Percentiles rank a stretch among this genome's conserved stretches.
Conservation (phyloP, 2,329 filamentous ascomycete species). For the Canariomyces notabilis region DNA sequence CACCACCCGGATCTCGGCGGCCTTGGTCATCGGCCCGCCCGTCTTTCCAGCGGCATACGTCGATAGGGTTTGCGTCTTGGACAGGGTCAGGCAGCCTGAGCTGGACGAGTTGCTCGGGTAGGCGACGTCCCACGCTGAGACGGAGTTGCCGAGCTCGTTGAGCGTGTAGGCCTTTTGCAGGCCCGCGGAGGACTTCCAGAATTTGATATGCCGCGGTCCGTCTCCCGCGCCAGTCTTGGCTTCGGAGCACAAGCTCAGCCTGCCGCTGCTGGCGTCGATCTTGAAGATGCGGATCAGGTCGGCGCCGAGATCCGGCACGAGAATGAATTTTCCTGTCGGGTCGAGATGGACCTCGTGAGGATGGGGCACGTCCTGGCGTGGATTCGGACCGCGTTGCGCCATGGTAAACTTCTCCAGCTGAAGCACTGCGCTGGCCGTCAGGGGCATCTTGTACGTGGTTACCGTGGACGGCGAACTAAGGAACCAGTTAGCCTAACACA, state of each 20-base stretch:
- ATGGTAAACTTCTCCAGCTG: constrained; percentile 38
- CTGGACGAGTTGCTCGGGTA: constrained; percentile 34
- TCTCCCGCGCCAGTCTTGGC: constrained; percentile 41
- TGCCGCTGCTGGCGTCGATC: constrained; percentile 41
- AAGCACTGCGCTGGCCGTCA: constrained; percentile 6
- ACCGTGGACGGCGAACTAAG: constrained; percentile 38
- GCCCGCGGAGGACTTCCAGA: constrained; percentile 35
- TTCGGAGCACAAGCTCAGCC: constrained; percentile 41
- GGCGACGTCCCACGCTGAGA: constrained; percentile 45
- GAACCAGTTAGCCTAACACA: background rate
- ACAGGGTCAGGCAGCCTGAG: constrained; percentile 44
- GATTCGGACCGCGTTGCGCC: constrained; percentile 37
- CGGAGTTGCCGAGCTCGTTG: constrained; percentile 46
- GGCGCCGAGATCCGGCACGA: constrained; percentile 50
- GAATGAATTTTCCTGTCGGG: constrained; percentile 43
- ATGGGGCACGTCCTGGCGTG: constrained; percentile 51
- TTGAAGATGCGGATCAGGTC: constrained; percentile 50
- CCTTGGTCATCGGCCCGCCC: constrained; percentile 43
- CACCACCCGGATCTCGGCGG: constrained; percentile 49
- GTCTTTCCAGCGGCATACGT: constrained; percentile 41
- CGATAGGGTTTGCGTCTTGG: constrained; percentile 40
- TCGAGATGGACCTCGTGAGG: constrained; percentile 49
- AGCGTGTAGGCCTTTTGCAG: constrained; percentile 37
- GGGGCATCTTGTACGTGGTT: constrained; percentile 38
- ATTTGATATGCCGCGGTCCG: constrained; percentile 50